Evolutionary conservation across 2,329 filamentous ascomycete species (phyloP).

Genomic region (Leptosphaerulina australis): DNA sequence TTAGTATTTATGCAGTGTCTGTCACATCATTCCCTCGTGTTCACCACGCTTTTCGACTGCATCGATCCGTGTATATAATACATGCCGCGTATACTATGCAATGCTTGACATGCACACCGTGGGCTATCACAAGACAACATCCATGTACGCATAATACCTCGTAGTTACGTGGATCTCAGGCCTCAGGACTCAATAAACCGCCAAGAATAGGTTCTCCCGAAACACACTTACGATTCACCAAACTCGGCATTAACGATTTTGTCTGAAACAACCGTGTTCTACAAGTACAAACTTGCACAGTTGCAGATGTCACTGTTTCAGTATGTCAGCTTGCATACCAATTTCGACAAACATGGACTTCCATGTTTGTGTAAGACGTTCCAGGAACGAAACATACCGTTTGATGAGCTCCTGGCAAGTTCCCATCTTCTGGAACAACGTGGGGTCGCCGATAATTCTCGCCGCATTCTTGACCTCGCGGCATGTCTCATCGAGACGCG

Average conservation of each 20-base stretch:
- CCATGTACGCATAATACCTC: constrained; percentile 14
- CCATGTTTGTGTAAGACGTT: background rate
- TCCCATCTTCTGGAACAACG: constrained; percentile 95
- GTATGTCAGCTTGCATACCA: constrained; percentile 27
- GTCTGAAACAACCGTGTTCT: constrained; percentile 21
- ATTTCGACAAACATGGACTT: constrained; percentile 9
- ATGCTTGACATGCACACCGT: background rate
- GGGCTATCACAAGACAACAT: constrained; percentile 6
- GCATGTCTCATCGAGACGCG: constrained; percentile 91
- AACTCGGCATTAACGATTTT: background rate
- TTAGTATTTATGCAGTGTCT: constrained; percentile 12
- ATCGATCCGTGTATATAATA: constrained; percentile 10
- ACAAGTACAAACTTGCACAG: constrained; percentile 50
- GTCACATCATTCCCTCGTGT: constrained; percentile 12
- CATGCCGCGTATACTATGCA: constrained; percentile 2
- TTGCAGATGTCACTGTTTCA: constrained; percentile 49
- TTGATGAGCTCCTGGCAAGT: constrained; percentile 97
- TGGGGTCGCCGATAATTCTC: constrained; percentile 91
- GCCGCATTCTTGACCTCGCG: constrained; percentile 97
- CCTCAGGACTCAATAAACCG: background rate
- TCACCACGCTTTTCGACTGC: background rate
- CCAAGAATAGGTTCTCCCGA: constrained; percentile 6
- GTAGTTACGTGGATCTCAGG: constrained; percentile 2
- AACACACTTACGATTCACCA: constrained; percentile 15
- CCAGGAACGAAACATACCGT: constrained; percentile 68